phyloP scores from a whole-genome alignment of 2,329 filamentous ascomycete species.

The Corinectria fuckeliana region DNA sequence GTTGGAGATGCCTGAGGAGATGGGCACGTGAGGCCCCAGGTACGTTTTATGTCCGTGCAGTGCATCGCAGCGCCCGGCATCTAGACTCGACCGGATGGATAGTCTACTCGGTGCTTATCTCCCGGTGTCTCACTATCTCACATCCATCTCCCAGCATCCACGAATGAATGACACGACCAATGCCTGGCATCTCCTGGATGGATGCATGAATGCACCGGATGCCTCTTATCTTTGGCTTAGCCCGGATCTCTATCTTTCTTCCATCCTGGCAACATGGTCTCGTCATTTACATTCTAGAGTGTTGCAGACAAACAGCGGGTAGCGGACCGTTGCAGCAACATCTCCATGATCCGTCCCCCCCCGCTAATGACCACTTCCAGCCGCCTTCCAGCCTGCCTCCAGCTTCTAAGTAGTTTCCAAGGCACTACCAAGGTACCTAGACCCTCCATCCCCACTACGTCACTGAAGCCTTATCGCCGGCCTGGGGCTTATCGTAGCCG shows the following conservation, averaged over 20 bases:
- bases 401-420: too few relatives aligned
- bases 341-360: background rate
- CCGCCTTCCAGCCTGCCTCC: background rate
- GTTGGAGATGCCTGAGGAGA: background rate
- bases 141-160: background rate
- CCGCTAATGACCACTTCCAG: background rate
- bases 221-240: background rate
- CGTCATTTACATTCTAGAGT: background rate
- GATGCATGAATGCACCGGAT: background rate
- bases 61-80: too few relatives aligned
- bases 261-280: background rate
- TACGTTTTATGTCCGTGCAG: too few relatives aligned
- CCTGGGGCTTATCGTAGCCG: conserved; percentile 37
- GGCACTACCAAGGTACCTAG: too few relatives aligned
- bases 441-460: conserved; percentile 26
- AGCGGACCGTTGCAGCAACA: conserved; percentile 7
- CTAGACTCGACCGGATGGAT: too few relatives aligned
- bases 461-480: conserved; percentile 37
- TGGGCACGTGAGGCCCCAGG: background rate
- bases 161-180: background rate
- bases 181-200: background rate
- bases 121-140: background rate
- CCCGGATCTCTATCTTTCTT: background rate
- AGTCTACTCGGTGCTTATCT: background rate
- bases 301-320: conserved; percentile 6